Base-by-base conservation (phyloP, 257 asterid genomes). In the Rubia yunnanensis region DNA sequence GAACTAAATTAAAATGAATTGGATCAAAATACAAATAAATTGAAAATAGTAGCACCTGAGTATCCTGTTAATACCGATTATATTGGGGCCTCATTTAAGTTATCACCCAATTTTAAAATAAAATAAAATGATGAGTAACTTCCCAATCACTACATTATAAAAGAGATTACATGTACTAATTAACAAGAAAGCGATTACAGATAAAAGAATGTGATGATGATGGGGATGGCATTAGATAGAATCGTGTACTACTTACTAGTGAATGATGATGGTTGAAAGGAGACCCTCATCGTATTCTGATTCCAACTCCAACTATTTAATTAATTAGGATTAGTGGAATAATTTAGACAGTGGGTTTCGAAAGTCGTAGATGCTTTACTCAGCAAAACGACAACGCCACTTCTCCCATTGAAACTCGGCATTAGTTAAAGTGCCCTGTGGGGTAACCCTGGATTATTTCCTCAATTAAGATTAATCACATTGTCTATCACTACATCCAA, bases 331-430 rank as follows among this genome's bases (percentile, higher is more conserved):
- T 44, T 44, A 56, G 62, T 15, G 32, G 14, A 28, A 22, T 57
- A 15, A 57, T 24, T 56, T 23, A 57, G 22, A 2, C 39, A 4
- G 20, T 32, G 27, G 41, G 63, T 17, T 32, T 10, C 65, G 46
- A 70, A 74, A 71, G 82, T 72, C 77, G 65, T 72, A 73, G 81
- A 84, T 77, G 83, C 86, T 69, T 71, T 70, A 38, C 36, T 49
- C 66, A 49, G 84, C 79, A 73, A 74, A 79, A 77, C 79, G 84
- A 79, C 86, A 81, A 74, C 80, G 72, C 70, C 66, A 76, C 76
- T 74, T 74, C 57, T n/a, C 57, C 54, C 69, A 65, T 82, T 62
- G 76, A 64, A 75, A 69, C 68, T 71, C 63, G 79, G 61, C 18
- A 65, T 24, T 65, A 3, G 70, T 64, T 56, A 71, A 70, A 81